phyloP scores from a whole-genome alignment of 805 yeast species.

The Ogataea ramenticola region DNA sequence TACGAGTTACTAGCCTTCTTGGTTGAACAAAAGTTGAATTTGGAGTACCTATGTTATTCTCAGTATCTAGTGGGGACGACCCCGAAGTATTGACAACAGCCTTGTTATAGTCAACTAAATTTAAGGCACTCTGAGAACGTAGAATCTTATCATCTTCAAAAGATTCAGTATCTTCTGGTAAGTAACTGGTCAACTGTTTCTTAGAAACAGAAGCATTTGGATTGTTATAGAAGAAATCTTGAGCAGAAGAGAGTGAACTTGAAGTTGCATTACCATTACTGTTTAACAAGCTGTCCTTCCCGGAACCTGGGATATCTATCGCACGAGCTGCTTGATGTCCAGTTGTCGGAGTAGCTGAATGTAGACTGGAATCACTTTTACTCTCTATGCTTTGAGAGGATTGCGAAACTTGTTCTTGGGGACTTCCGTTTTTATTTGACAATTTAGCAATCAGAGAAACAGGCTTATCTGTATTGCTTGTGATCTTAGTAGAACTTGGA shows the following conservation, averaged over 20 bases:
- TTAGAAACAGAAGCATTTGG: conserved; percentile 14
- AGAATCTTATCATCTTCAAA: conserved; percentile 1
- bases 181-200: conserved; percentile 4
- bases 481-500: not conserved
- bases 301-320: too few species aligned
- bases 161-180: conserved; percentile 5
- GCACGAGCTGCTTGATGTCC: too few species aligned
- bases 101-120: not conserved
- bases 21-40: conserved; percentile 21
- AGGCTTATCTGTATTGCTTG: conserved; percentile 5
- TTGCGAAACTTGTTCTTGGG: too few species aligned
- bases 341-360: not conserved
- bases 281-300: not conserved
- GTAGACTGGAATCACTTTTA: not conserved
- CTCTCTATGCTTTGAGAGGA: too few species aligned
- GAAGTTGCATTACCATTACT: not conserved
- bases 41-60: conserved; percentile 1
- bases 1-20: conserved; percentile 6
- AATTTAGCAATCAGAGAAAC: conserved; percentile 20
- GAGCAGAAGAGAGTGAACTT: conserved; percentile 30
- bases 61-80: too few species aligned
- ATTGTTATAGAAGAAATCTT: conserved; percentile 43
- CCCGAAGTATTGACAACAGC: too few species aligned
- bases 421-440: conserved; percentile 5
- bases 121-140: not conserved